Evolutionary conservation across 2,329 filamentous ascomycete species (phyloP).

Genomic region (Fusarium sp.): DNA sequence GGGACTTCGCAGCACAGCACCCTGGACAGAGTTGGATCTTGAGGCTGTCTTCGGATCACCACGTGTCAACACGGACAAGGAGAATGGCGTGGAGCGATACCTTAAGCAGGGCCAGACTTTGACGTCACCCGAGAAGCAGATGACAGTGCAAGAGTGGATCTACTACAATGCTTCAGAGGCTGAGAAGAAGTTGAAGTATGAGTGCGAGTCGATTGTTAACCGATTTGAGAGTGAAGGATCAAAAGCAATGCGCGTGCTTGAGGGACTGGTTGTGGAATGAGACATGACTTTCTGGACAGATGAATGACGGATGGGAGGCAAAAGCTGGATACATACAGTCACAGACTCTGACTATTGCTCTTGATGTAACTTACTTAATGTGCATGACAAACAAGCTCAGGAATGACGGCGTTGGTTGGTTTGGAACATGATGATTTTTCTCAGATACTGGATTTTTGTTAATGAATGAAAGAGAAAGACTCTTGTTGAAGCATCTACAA

Average conservation of each 20-base stretch:
- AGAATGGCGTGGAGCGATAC: conserved; percentile 63
- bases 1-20: conserved; percentile 65
- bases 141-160: conserved; percentile 97
- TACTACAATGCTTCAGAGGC: conserved; percentile 81
- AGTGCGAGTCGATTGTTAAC: conserved; percentile 86
- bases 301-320: conserved; percentile 22
- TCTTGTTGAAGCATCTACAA: conserved; percentile 2
- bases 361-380: conserved; percentile 23
- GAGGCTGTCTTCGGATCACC: conserved; percentile 73
- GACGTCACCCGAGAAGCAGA: conserved; percentile 81
- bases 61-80: conserved; percentile 59
- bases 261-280: conserved; percentile 73
- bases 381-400: conserved; percentile 34
- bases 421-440: conserved; percentile 31
- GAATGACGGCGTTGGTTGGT: conserved; percentile 36
- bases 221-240: conserved; percentile 86
- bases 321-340: conserved; percentile 27
- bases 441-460: conserved; percentile 24
- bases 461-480: conserved; percentile 18
- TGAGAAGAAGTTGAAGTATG: conserved; percentile 80
- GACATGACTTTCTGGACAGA: conserved; percentile 24
- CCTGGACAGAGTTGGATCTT: conserved; percentile 82
- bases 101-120: conserved; percentile 70
- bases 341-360: conserved; percentile 14
- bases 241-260: conserved; percentile 80